Percentiles rank a stretch among this genome's conserved stretches.
Evolutionary conservation across 768 basidiomycete genomes (phyloP).

Genomic region (Naganishia randhawae): DNA sequence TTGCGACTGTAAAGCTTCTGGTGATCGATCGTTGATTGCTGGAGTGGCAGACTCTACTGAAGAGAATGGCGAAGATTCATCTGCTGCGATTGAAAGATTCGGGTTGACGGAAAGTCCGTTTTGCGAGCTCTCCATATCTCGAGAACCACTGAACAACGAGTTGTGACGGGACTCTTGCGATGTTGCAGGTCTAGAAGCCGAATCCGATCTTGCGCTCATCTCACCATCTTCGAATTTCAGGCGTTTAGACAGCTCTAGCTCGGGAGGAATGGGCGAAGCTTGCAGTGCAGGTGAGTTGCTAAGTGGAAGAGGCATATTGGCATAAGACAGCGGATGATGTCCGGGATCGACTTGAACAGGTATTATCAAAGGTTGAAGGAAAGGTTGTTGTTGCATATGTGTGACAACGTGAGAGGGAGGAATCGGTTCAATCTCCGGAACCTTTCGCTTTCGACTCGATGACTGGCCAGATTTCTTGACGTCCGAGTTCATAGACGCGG

Average conservation of each 20-base stretch:
- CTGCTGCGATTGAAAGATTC: too few species aligned
- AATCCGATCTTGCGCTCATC: neutral
- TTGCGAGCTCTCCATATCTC: neutral
- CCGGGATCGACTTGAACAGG: neutral
- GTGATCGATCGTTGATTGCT: neutral
- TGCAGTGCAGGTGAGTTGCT: conserved; percentile 4
- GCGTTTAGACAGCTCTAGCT: conserved; percentile 3
- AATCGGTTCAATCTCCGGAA: neutral
- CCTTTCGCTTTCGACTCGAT: conserved; percentile 19
- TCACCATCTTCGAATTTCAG: conserved; percentile 1
- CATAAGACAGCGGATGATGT: conserved; percentile 1
- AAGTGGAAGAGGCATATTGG: neutral
- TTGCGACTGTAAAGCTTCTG: conserved; percentile 5
- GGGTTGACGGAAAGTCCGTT: neutral
- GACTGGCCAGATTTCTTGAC: conserved; percentile 1
- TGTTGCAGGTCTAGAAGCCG: conserved; percentile 8
- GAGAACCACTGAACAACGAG: neutral
- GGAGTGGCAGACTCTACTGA: neutral
- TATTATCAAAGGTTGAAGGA: conserved; percentile 3
- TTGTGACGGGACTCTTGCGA: neutral
- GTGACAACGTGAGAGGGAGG: neutral
- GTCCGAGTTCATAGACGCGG: neutral
- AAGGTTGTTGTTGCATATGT: neutral
- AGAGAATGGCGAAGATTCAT: neutral
- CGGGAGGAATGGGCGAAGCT: conserved; percentile 14